Base-by-base conservation (phyloP, 352 stramenopile genomes). In the Globisporangium paroecandrum region DNA sequence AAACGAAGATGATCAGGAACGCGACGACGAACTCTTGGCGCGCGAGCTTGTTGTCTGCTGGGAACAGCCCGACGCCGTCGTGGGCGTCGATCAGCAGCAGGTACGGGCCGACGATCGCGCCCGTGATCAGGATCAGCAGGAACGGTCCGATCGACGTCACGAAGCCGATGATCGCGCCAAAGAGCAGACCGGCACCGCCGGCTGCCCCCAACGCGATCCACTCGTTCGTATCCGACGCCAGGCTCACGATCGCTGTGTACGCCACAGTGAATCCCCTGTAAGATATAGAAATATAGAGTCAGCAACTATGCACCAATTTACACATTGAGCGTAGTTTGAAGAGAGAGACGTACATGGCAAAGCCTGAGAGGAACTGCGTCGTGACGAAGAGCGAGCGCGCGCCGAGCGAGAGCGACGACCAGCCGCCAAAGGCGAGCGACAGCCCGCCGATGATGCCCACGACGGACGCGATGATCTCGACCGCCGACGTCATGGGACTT, bases 1-100 rank as follows among this genome's bases (percentile, higher is more conserved):
- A 77, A 69, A 93, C 73, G 62, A 93, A 96, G 68, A 96, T 91
- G 62, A 96, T 89, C 56, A 91, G 85, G 69, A 96, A 96, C 46
- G 86, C 85, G 64, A 96, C 77, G 13, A 96, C 81, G 73, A 96
- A 96, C 64, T 96, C 89, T 66, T 96, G 89, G 9, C 88, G 87
- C 57, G 89, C 89, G 29, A 96, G 69, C 47, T 88, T 70, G 69
- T 94, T 93, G 75, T 93, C 77, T 0, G 63, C 68, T 3, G 82
- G 79, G 68, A 94, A 96, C 7, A 96, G 58, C 12, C 74, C 81
- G 12, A 87, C 71, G 43, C 85, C 85, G 47, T 90, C 79, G 63
- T 90, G 68, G 3, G 82, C 81, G 64, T 96, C 89, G 9, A 96
- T 54, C n/a, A 96, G 77, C 22, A 96, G 71, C 24, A 96, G 53